These are phyloP conservation scores for Proliferodiscus dingleyae DNA, from an alignment of 2,329 filamentous ascomycete genomes.

Conservation along the genomic window DNA sequence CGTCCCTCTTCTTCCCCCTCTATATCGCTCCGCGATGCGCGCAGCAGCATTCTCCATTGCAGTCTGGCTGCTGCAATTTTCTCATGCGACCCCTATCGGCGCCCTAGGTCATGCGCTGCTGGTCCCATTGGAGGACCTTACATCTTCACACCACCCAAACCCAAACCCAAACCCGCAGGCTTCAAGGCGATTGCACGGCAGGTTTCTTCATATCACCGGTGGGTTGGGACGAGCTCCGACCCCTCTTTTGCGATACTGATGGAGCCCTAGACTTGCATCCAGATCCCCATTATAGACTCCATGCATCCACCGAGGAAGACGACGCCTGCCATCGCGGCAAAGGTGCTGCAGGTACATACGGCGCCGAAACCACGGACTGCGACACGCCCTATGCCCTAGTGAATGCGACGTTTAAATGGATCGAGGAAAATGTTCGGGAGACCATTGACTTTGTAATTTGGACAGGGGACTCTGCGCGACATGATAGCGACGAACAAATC, in stretches of 20 bases:
- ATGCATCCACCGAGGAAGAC: slow-evolving; percentile 64
- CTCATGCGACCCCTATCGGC: slow-evolving; percentile 22
- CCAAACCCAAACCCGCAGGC: slow-evolving; percentile 11
- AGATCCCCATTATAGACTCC: slow-evolving; percentile 78
- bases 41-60: slow-evolving; percentile 17
- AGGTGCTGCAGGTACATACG: slow-evolving; percentile 75
- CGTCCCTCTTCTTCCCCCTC: slow-evolving; percentile 3
- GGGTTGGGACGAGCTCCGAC: slow-evolving; percentile 30
- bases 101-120: slow-evolving; percentile 20
- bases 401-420: slow-evolving; percentile 88
- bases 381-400: slow-evolving; percentile 77
- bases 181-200: slow-evolving; percentile 54
- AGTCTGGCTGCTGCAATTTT: slow-evolving; percentile 21
- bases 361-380: slow-evolving; percentile 82
- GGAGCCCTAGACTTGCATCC: slow-evolving; percentile 73
- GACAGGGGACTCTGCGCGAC: slow-evolving; percentile 86
- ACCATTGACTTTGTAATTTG: slow-evolving; percentile 85
- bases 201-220: slow-evolving; percentile 89
- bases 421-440: slow-evolving; percentile 70
- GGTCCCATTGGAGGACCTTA: slow-evolving; percentile 26
- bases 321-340: slow-evolving; percentile 73
- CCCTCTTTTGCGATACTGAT: slow-evolving; percentile 19
- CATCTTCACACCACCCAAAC: slow-evolving; percentile 2
- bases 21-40: slow-evolving; percentile 22
- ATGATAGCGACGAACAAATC: slow-evolving; percentile 78